Percentiles rank a stretch among this genome's conserved stretches.
Conservation (phyloP, 306 rosid genomes). For the Begonia loranthoides region DNA sequence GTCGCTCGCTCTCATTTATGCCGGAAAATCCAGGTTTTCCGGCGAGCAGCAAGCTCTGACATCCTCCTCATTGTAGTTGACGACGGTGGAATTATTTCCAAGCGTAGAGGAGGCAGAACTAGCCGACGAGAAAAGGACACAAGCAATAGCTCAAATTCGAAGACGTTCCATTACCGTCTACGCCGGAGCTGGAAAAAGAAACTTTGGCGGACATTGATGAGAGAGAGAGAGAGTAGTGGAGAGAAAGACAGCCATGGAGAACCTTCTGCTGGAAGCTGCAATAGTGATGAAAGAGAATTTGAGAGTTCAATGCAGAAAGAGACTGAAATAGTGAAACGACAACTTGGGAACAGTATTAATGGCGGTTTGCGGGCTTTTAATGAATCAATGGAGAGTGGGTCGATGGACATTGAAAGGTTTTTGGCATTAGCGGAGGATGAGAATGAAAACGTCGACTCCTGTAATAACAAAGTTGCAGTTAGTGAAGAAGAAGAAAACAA, state of each 20-base stretch:
- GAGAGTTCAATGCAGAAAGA: conserved; percentile 1
- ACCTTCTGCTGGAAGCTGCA: not conserved
- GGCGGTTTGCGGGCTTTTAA: conserved; percentile 21
- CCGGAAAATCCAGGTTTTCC: conserved; percentile 35
- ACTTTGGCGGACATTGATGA: not conserved
- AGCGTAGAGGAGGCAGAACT: conserved; percentile 29
- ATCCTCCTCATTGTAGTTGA: not conserved
- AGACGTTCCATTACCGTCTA: conserved; percentile 6
- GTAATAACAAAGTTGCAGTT: not conserved
- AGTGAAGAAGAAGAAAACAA: conserved; percentile 5
- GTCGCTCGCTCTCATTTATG: conserved; percentile 64
- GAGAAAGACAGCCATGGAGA: too few species aligned
- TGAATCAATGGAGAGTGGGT: conserved; percentile 15
- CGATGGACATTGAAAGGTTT: conserved; percentile 19
- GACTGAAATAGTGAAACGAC: not conserved
- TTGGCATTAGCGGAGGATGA: conserved; percentile 22
- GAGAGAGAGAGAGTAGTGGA: too few species aligned
- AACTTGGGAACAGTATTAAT: conserved; percentile 3
- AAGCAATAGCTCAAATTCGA: conserved; percentile 6
- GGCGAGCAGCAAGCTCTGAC: not conserved
- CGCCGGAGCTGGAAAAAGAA: conserved; percentile 20
- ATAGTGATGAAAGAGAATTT: not conserved
- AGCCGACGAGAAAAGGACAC: not conserved
- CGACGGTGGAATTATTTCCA: not conserved
- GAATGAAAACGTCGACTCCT: conserved; percentile 6